Percentiles rank a stretch among this genome's conserved stretches.
Evolutionary conservation across 495 filamentous ascomycete species (phyloP).

Genomic region (Tuber aestivum): DNA sequence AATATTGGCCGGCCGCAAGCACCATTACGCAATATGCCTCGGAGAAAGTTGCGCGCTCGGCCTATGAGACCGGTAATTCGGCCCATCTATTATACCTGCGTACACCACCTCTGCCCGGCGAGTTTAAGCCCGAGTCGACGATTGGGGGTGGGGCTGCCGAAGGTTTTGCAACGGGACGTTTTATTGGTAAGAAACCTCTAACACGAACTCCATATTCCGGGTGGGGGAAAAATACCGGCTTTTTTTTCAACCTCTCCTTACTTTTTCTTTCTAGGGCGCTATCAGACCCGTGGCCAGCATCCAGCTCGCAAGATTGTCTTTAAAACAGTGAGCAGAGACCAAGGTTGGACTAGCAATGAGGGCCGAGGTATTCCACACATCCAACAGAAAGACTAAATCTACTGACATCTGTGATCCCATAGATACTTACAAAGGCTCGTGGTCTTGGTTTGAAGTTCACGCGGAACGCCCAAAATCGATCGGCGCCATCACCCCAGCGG

Average conservation of each 20-base stretch:
- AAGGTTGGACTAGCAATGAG: slow-evolving; percentile 53
- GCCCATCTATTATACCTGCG: slow-evolving; percentile 6
- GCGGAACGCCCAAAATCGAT: slow-evolving; percentile 21
- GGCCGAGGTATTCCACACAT: slow-evolving; percentile 1
- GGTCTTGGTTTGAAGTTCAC: slow-evolving; percentile 27
- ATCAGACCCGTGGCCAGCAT: slow-evolving; percentile 12
- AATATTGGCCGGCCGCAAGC: slow-evolving; percentile 57
- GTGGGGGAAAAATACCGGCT: not conserved
- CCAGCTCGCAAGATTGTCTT: slow-evolving; percentile 60
- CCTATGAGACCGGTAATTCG: slow-evolving; percentile 23
- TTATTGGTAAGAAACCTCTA: not conserved
- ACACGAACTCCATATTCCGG: not conserved
- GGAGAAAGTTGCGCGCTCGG: slow-evolving; percentile 25
- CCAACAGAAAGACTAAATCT: not conserved
- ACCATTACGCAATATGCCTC: not conserved
- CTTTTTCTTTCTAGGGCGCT: not conserved
- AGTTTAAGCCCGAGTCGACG: slow-evolving; percentile 6
- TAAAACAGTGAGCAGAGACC: slow-evolving; percentile 58
- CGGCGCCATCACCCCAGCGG: slow-evolving; percentile 4
- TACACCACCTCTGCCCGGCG: slow-evolving; percentile 18
- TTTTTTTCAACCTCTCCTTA: not conserved
- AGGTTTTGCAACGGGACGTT: slow-evolving; percentile 7
- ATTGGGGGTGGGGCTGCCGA: not conserved
- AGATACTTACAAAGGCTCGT: slow-evolving; percentile 22
- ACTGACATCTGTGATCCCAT: not conserved